phyloP scores from a whole-genome alignment of 1,284 basidiomycete species.

The Heterobasidion annosum region DNA sequence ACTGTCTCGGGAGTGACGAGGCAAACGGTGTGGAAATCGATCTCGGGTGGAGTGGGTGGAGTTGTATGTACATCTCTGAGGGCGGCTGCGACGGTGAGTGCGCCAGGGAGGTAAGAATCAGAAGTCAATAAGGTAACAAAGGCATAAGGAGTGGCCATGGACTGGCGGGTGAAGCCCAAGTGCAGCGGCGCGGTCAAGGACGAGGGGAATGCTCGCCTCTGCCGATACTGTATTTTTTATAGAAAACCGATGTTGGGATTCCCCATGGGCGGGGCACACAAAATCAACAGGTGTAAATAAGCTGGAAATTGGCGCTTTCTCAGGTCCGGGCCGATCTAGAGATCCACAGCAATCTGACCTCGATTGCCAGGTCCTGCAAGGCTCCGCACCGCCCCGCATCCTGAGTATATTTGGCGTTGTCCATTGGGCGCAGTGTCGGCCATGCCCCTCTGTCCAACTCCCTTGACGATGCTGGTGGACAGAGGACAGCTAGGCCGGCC shows the following conservation, averaged over 20 bases:
- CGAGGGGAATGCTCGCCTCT: not conserved
- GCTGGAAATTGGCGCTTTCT: not conserved
- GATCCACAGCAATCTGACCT: not conserved
- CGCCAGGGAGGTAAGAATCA: slow-evolving; percentile 87
- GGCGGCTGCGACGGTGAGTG: slow-evolving; percentile 78
- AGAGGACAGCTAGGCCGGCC: not conserved
- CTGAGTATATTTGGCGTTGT: too few species aligned
- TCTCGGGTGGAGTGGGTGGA: slow-evolving; percentile 43
- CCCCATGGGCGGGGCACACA: not conserved
- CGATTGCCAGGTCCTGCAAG: too few species aligned
- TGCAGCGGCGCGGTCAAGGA: slow-evolving; percentile 7
- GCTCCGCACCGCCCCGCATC: too few species aligned
- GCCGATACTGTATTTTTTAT: too few species aligned
- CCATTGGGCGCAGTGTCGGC: too few species aligned
- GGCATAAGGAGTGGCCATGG: slow-evolving; percentile 62
- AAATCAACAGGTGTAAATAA: not conserved
- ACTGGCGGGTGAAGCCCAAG: slow-evolving; percentile 15
- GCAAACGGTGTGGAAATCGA: slow-evolving; percentile 81
- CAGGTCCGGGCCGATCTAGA: not conserved
- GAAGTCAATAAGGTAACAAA: slow-evolving; percentile 89
- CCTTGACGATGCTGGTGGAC: too few species aligned
- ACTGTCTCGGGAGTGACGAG: slow-evolving; percentile 91
- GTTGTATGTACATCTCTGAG: slow-evolving; percentile 70
- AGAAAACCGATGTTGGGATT: not conserved
- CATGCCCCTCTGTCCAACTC: too few species aligned